Conservation (phyloP, 108 stramenopile species). For the Cyclotella cryptica region DNA sequence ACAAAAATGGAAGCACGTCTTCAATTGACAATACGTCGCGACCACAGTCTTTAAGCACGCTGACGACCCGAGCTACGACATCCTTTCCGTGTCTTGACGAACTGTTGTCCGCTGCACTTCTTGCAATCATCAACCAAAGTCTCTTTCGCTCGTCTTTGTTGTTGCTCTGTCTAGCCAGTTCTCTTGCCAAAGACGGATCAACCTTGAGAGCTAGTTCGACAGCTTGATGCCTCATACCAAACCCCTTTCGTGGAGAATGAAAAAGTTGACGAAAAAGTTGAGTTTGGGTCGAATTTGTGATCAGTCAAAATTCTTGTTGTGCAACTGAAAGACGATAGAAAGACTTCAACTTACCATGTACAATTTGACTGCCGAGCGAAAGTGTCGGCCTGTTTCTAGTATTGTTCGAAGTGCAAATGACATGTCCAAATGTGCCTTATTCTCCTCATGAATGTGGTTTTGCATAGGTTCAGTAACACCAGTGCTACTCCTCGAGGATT, state of each 20-base stretch:
- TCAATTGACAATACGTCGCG: slow-evolving; percentile 90
- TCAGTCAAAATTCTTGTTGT: not conserved
- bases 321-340: not conserved
- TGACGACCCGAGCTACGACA: slow-evolving; percentile 82
- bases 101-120: slow-evolving; percentile 70
- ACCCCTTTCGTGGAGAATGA: slow-evolving; percentile 37
- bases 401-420: slow-evolving; percentile 77
- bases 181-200: slow-evolving; percentile 83
- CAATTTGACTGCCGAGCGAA: slow-evolving; percentile 86
- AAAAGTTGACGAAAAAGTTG: not conserved
- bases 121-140: slow-evolving; percentile 93
- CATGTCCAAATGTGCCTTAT: slow-evolving; percentile 76
- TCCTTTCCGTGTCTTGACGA: slow-evolving; percentile 73
- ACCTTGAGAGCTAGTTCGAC: slow-evolving; percentile 87
- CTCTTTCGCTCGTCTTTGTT: slow-evolving; percentile 81
- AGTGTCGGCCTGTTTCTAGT: slow-evolving; percentile 80
- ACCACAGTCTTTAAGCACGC: slow-evolving; percentile 85
- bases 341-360: slow-evolving; percentile 70
- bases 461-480: slow-evolving; percentile 31
- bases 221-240: slow-evolving; percentile 89
- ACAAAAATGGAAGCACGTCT: slow-evolving; percentile 71
- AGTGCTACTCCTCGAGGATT: slow-evolving; percentile 18
- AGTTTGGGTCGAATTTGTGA: too few species aligned
- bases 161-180: slow-evolving; percentile 80
- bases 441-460: slow-evolving; percentile 51